phyloP scores from a whole-genome alignment of 2,329 filamentous ascomycete genomes.

The Niveomyces coronatus region DNA sequence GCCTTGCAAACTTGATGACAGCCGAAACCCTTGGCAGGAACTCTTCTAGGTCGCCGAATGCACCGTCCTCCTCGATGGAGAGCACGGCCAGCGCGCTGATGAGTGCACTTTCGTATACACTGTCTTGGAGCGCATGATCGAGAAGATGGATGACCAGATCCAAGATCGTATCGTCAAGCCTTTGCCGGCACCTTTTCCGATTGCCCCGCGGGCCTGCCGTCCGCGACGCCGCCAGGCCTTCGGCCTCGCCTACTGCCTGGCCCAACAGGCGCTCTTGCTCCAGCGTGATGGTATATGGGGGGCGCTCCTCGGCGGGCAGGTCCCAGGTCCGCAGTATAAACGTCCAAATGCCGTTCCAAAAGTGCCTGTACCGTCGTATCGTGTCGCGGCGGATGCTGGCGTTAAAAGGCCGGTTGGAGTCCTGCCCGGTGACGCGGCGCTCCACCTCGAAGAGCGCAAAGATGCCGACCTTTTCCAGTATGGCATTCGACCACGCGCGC shows the following conservation, averaged over 20 bases:
- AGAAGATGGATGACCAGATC: conserved; percentile 1
- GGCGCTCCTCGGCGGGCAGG: background rate
- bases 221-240: background rate
- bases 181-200: background rate
- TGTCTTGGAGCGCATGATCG: conserved; percentile 8
- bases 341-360: background rate
- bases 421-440: background rate
- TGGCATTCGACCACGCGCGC: background rate
- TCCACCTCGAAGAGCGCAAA: background rate
- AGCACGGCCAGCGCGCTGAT: conserved; percentile 10
- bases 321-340: background rate
- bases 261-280: background rate
- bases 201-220: background rate
- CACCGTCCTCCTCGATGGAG: conserved; percentile 10
- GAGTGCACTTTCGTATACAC: conserved; percentile 10
- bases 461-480: background rate
- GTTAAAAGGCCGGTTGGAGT: background rate
- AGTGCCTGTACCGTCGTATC: background rate
- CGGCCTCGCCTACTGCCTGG: background rate
- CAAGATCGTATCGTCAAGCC: background rate
- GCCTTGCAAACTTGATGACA: conserved; percentile 12
- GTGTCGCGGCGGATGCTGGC: background rate
- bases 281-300: background rate
- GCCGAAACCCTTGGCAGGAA: conserved; percentile 5
- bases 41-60: conserved; percentile 3